Base-by-base conservation (phyloP, 495 filamentous ascomycete genomes). In the Lasiosphaeria miniovina region DNA sequence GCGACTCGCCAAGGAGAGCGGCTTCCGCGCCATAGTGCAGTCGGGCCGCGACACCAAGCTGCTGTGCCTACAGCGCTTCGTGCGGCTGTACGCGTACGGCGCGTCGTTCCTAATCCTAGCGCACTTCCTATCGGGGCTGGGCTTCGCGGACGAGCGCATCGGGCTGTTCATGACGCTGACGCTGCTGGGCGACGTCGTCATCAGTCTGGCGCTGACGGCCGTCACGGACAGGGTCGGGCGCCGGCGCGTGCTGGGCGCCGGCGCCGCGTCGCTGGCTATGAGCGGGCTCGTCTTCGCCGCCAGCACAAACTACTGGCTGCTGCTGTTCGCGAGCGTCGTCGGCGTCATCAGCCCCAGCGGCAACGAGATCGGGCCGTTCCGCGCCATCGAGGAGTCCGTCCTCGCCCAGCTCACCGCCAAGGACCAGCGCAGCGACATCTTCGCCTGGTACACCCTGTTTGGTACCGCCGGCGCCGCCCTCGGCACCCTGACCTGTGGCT, bases 141-240 rank as follows among this genome's bases (percentile, higher is more conserved):
- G 77, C 10, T 83, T 87, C 61, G 80, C 88, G 0, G 85, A 90
- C 64, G 78, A 84, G n/a, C 77, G 77, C n/a, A 92, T 89, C 48
- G 91, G 91, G 14, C 77, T 92, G 4, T 94, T 96, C 71, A 96
- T 96, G 90, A 91, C 89, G 4, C 73, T 93, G 51, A 96, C 91
- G 0, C 74, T 95, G 55, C 73, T 89, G 15, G 91, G 91, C 34
- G 91, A 96, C 75, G 87, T 90, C 2, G 62, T 86, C 33, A 87
- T 95, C 58, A 90, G 89, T 54, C 85, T 91, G 17, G 65, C 88
- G 32, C 78, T 96, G 32, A 91, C 91, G 0, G 73, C 91, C 3
- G 83, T 88, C 57, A 90, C 90, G 3, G 90, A 95, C 75, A 71
- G 78, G 1, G 70, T 92, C 53, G 90, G 91, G 10, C 80, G 90